Evolutionary conservation across 176 grass and related monocot genomes (phyloP), one percentile per base, ranked within the genome.

Genomic region (Urochloa ruziziensis): DNA sequence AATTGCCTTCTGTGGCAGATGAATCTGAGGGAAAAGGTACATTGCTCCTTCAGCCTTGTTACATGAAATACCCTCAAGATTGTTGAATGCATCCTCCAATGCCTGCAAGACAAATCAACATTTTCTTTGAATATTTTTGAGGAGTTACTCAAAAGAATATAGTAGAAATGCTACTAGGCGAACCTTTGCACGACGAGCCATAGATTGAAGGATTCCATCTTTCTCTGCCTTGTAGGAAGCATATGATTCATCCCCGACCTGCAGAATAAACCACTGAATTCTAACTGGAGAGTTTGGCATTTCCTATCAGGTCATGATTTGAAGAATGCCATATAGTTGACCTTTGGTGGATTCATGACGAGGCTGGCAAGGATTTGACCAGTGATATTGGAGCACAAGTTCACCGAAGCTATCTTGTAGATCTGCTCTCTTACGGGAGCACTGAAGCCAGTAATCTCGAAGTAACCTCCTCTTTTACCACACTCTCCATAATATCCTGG

Each of bases 401-500:
- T 96, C 81, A 99, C 93, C 53, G 97, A 99, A 19, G 97, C 87
- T 60, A 99, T 56, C 77, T 99, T 99, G 86, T 99, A 99, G 79
- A 99, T 94, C 79, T 99, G 93, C 61, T 99, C 93, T 92, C 97
- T 90, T 46, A 99, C 97, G 21, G 88, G 81, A 82, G 83, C 82
- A 88, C 74, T 91, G 74, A 96, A 99, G 72, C 93, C 91, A 36
- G 93, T 96, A 65, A 99, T 88, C 81, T 99, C 97, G 80, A 99
- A 89, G 89, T 99, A 99, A 64, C 97, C 97, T 47, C 97, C 97
- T 86, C 97, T 90, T 88, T 99, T 99, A 35, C 93, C 93, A 91
- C 97, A 99, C 85, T 99, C 96, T 75, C 97, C 97, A 74, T 96
- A 88, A 73, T 99, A 99, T 73, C 97, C 93, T 99, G 54, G 44